Base-by-base conservation (phyloP, 2,329 filamentous ascomycete species). In the Exophiala xenobiotica region DNA sequence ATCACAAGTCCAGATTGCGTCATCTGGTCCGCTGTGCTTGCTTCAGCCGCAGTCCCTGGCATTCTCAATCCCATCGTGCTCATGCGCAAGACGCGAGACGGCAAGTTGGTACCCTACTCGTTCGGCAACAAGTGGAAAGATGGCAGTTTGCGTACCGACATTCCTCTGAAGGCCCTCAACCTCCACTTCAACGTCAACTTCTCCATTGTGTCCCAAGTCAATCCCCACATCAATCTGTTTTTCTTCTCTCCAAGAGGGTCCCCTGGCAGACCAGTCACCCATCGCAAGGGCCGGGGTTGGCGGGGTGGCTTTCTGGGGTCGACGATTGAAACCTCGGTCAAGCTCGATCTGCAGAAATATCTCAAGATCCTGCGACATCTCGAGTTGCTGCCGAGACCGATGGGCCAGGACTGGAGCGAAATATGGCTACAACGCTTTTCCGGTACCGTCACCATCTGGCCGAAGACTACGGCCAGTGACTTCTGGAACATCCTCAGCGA, bases 101-200 rank as follows among this genome's bases (percentile, higher is more conserved):
- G 90, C 1, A 83, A 77, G 2, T 76, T 99, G 3, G 82, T 83
- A 0, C 93, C 93, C 0, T 99, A 96, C 70, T 95, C 89, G 0
- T 99, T 99, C 66, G 93, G 93, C 0, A 91, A 97, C 75, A 97
- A 97, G 72, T 99, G 93, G 93, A 99, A 99, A 70, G 93, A 99
- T 67, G 93, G 93, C 46, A 93, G 87, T 61, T 74, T 99, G 48
- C 82, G 93, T 29, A 99, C 93, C 1, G 93, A 99, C 65, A 96
- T 99, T 22, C 93, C 93, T 0, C 82, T 99, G 64, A 93, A 92
- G 70, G 87, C 91, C 1, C 78, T 99, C 45, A 97, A 99, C 68
- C 78, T 96, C 1, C 90, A 97, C 66, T 99, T 99, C 76, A 97
- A 97, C 68, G 93, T 97, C 68, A 96, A 95, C 68, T 99, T 97